Conservation (phyloP, 1,284 basidiomycete species). For the Phaffia rhodozyma region DNA sequence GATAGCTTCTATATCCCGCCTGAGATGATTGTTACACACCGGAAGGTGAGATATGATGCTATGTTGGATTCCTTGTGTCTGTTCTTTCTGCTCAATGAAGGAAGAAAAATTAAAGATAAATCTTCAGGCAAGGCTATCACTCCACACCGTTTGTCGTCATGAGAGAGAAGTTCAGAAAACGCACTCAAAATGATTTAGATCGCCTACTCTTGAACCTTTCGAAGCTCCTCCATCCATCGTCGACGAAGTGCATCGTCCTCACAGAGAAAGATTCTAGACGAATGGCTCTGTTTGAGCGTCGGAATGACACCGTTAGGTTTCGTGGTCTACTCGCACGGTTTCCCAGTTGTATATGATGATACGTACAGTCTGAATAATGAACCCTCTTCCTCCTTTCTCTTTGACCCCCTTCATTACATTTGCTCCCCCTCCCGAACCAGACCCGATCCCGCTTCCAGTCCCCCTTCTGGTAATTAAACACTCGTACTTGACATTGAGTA, state of each 20-base stretch:
- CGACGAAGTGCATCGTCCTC: constrained; percentile 8
- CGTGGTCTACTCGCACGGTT: not conserved
- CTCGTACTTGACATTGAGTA: constrained; percentile 38
- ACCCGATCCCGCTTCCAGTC: not conserved
- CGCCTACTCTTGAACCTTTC: constrained; percentile 1
- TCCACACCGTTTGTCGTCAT: too few species aligned
- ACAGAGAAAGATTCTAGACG: constrained; percentile 10
- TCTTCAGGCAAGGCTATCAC: too few species aligned
- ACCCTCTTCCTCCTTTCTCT: constrained; percentile 16
- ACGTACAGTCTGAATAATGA: constrained; percentile 12
- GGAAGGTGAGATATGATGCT: too few species aligned
- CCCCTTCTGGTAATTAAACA: constrained; percentile 30
- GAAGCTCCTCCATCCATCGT: constrained; percentile 12
- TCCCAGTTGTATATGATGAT: not conserved
- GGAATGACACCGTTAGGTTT: not conserved
- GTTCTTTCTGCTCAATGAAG: too few species aligned
- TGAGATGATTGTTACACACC: too few species aligned
- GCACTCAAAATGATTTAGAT: too few species aligned
- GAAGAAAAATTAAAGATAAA: too few species aligned
- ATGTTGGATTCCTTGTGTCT: too few species aligned
- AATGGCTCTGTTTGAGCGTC: not conserved
- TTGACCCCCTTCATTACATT: constrained; percentile 16
- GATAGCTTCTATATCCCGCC: too few species aligned
- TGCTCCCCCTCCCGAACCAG: not conserved
- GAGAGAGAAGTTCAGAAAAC: too few species aligned